phyloP scores from a whole-genome alignment of 2,329 filamentous ascomycete genomes.

The Botrytis sinoallii region DNA sequence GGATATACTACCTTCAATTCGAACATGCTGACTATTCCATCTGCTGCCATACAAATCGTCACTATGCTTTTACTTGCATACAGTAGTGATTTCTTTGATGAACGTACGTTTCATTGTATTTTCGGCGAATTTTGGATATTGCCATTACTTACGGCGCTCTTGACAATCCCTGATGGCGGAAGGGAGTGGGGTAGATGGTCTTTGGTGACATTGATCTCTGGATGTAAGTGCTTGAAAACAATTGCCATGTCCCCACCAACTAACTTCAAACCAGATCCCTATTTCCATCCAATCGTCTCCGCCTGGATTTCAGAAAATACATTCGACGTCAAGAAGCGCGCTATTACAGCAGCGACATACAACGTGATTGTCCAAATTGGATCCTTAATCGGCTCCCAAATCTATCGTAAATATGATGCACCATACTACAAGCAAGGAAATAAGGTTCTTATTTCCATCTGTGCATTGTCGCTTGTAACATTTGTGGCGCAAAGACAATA shows the following conservation, averaged over 20 bases:
- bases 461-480: constrained; percentile 43
- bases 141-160: constrained; percentile 36
- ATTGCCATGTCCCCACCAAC: constrained; percentile 12
- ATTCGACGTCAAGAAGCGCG: constrained; percentile 58
- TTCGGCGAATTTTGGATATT: constrained; percentile 43
- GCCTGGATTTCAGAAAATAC: constrained; percentile 54
- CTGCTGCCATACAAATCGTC: constrained; percentile 40
- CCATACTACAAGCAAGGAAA: constrained; percentile 55
- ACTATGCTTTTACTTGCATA: constrained; percentile 47
- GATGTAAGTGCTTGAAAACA: constrained; percentile 21
- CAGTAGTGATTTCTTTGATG: constrained; percentile 43
- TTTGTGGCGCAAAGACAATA: constrained; percentile 46
- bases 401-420: constrained; percentile 46
- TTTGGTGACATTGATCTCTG: constrained; percentile 24
- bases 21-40: constrained; percentile 47
- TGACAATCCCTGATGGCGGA: constrained; percentile 13
- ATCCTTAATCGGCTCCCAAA: constrained; percentile 37
- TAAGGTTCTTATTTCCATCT: constrained; percentile 49
- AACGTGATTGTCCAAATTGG: constrained; percentile 51
- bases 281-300: constrained; percentile 46
- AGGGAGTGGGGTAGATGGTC: constrained; percentile 29
- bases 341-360: constrained; percentile 60
- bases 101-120: constrained; percentile 36
- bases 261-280: neutral
- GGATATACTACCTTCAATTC: constrained; percentile 42